phyloP scores from a whole-genome alignment of 495 filamentous ascomycete genomes.

The Aspergillus saccharolyticus region DNA sequence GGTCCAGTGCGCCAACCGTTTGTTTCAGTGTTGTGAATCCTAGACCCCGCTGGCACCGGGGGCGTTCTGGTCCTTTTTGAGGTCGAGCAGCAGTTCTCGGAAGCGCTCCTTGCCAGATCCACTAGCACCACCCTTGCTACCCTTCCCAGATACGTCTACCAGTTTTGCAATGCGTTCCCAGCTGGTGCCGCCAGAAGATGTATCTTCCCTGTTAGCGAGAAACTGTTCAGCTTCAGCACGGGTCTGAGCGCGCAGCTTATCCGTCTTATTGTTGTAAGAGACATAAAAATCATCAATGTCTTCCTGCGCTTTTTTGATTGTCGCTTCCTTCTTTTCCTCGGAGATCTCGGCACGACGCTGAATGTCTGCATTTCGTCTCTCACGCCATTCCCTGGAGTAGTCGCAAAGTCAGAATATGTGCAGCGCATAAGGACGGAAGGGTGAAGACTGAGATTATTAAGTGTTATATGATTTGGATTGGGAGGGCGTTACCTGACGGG shows the following conservation, averaged over 20 bases:
- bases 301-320: constrained; percentile 75
- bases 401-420: background rate
- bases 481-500: constrained; percentile 58
- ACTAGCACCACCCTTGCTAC: constrained; percentile 71
- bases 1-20: background rate
- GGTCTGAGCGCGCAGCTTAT: constrained; percentile 82
- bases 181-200: constrained; percentile 86
- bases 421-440: background rate
- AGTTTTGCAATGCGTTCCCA: constrained; percentile 98
- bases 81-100: constrained; percentile 79
- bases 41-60: constrained; percentile 62
- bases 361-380: constrained; percentile 72
- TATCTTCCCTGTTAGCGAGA: constrained; percentile 81
- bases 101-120: constrained; percentile 93
- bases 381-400: constrained; percentile 70
- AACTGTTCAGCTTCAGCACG: constrained; percentile 92
- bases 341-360: constrained; percentile 74
- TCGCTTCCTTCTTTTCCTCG: constrained; percentile 70
- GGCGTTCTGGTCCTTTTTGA: constrained; percentile 92
- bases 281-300: constrained; percentile 99
- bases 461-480: background rate
- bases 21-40: background rate
- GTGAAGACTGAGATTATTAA: background rate
- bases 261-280: constrained; percentile 96
- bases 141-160: constrained; percentile 94